Percentiles rank a stretch among this genome's conserved stretches.
phyloP scores from a whole-genome alignment of 495 filamentous ascomycete genomes.

The Tuber calosporum region DNA sequence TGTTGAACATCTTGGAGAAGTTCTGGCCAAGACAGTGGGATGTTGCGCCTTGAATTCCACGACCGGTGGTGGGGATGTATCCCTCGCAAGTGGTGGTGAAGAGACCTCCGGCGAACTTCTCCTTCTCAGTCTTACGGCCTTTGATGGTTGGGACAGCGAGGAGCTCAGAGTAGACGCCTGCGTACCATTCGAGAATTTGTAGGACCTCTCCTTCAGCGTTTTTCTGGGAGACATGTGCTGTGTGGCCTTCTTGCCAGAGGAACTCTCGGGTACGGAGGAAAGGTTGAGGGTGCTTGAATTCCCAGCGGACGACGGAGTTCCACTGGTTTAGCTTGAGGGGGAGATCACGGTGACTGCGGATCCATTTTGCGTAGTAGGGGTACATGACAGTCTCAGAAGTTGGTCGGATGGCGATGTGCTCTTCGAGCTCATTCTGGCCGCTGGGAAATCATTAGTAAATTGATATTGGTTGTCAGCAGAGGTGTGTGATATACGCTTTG shows the following conservation, averaged over 20 bases:
- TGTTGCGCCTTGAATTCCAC: conserved; percentile 93
- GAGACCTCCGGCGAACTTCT: conserved; percentile 92
- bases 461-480: conserved; percentile 29
- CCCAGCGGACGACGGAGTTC: conserved; percentile 97
- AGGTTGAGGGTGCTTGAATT: conserved; percentile 94
- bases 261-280: conserved; percentile 92
- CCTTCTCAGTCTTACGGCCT: conserved; percentile 83
- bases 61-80: conserved; percentile 88
- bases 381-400: conserved; percentile 95
- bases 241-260: conserved; percentile 97
- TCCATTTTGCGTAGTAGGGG: conserved; percentile 93
- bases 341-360: conserved; percentile 85
- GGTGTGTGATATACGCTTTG: conserved; percentile 59
- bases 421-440: conserved; percentile 83
- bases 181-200: conserved; percentile 88
- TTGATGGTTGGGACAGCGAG: conserved; percentile 90
- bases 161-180: conserved; percentile 80
- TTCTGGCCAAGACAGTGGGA: conserved; percentile 93
- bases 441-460: conserved; percentile 43
- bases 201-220: conserved; percentile 74
- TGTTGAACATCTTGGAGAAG: conserved; percentile 97
- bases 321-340: conserved; percentile 92
- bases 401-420: conserved; percentile 89
- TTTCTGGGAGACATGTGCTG: conserved; percentile 76
- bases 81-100: conserved; percentile 93